Conservation (phyloP, 2,329 filamentous ascomycete species). For the Talaromyces sp. region DNA sequence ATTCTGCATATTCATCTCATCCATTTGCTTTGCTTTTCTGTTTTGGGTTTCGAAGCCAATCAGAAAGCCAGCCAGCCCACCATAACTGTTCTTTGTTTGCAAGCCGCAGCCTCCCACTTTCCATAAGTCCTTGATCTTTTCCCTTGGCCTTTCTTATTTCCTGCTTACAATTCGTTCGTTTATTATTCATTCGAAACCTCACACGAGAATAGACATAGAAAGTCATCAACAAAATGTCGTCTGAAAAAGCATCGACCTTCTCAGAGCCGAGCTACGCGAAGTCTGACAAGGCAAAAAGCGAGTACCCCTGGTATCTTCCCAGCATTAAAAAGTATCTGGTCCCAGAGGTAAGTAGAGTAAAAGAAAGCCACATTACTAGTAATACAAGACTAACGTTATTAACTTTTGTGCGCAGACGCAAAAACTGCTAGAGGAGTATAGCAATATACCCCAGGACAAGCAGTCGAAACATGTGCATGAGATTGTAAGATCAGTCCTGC, state of each 20-base stretch:
- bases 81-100: too few species aligned
- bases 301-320: background rate
- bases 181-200: background rate
- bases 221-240: background rate
- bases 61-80: too few species aligned
- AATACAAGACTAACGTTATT: background rate
- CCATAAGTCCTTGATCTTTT: too few species aligned
- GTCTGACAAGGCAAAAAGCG: conserved; percentile 6
- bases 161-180: background rate
- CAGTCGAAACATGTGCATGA: conserved; percentile 10
- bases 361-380: background rate
- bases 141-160: background rate
- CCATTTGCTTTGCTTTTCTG: too few species aligned
- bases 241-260: background rate
- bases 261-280: conserved; percentile 9
- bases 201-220: background rate
- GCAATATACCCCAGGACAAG: background rate
- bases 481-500: background rate
- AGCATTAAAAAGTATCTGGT: conserved; percentile 6
- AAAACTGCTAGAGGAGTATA: conserved; percentile 6
- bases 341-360: conserved; percentile 2
- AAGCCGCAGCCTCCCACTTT: too few species aligned
- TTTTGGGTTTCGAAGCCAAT: too few species aligned
- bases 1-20: too few species aligned
- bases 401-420: background rate